Base-by-base conservation (phyloP, 805 yeast genomes). In the Danielia oregonensis region DNA sequence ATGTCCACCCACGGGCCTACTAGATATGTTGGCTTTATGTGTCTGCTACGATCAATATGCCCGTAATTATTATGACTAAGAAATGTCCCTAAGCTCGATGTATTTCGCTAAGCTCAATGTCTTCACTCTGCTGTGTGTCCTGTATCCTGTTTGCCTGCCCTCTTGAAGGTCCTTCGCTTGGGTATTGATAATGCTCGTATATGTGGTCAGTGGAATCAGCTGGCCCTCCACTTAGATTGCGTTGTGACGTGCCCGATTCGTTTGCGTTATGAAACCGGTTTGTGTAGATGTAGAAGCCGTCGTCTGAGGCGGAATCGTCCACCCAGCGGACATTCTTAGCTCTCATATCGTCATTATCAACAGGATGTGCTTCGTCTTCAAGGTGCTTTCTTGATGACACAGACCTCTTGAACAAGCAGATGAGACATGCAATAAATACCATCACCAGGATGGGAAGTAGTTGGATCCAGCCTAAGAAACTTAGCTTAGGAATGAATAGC, bases 401-500 rank as follows among this genome's bases (percentile, higher is more conserved):
- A 0, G 84, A 72, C 46, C 96, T 66, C 51, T 89, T 76, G 66
- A 82, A 70, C 34, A 85, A 70, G 55, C 95, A 86, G 13, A 84
- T 59, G 43, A 81, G 54, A 2, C 87, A 72, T 1, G 86, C 79
- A 18, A 77, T 69, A 2, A 81, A 43, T 0, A 91, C 82, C 29
- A 80, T 67, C 21, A 81, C 55, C 2, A 82, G 73, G 0, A 93
- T 76, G 1, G 91, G 75, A 0, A 77, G 78, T 17, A 89, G 62
- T 39, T 85, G 73, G 32, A 83, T 63, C 97, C 97, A 91, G 17
- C 96, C 96, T 29, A 82, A 74, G 79, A 87, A 88, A 35, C 77
- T 72, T 35, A 91, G 61, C 51, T 79, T 78, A 2, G 89, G 85
- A 2, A 81, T 72, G 49, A 91, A 91, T 32, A 91, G 57, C 26